Evolutionary conservation across 352 stramenopile species (phyloP).

Genomic region (Phytophthora constricta): DNA sequence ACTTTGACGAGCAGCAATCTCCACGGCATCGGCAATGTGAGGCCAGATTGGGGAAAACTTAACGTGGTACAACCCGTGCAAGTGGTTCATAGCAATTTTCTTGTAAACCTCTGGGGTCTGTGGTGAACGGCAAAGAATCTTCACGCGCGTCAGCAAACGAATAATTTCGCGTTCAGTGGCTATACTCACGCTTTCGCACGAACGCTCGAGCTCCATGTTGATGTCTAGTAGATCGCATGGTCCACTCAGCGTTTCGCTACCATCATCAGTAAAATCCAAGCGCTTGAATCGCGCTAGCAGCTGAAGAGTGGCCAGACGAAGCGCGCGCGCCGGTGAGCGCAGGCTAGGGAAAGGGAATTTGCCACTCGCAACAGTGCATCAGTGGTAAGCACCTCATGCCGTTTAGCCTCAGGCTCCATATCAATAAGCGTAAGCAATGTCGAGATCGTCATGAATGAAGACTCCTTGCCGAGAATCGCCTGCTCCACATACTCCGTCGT

Average conservation of each 20-base stretch:
- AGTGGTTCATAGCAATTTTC: slow-evolving; percentile 70
- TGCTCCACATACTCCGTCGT: slow-evolving; percentile 41
- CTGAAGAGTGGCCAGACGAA: slow-evolving; percentile 76
- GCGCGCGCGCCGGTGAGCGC: slow-evolving; percentile 65
- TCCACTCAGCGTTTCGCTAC: slow-evolving; percentile 52
- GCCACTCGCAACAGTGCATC: slow-evolving; percentile 44
- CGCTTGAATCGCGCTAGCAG: slow-evolving; percentile 65
- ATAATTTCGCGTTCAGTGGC: slow-evolving; percentile 85
- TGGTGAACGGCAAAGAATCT: slow-evolving; percentile 71
- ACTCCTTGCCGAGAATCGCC: slow-evolving; percentile 47
- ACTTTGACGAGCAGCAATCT: slow-evolving; percentile 55
- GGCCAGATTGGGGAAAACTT: slow-evolving; percentile 90
- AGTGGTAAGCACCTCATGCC: slow-evolving; percentile 51
- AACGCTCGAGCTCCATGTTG: slow-evolving; percentile 66
- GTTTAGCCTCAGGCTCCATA: slow-evolving; percentile 59
- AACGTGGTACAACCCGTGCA: slow-evolving; percentile 87
- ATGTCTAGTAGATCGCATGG: slow-evolving; percentile 76
- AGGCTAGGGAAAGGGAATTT: slow-evolving; percentile 61
- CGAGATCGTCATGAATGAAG: slow-evolving; percentile 67
- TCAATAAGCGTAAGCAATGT: slow-evolving; percentile 66
- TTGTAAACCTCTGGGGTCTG: slow-evolving; percentile 86
- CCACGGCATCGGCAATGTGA: slow-evolving; percentile 77
- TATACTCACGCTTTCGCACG: slow-evolving; percentile 63
- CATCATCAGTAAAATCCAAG: slow-evolving; percentile 57
- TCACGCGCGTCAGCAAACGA: slow-evolving; percentile 80